Percentiles rank a stretch among this genome's conserved stretches.
Evolutionary conservation across 2,329 filamentous ascomycete species (phyloP).

Genomic region (Xenoacremonium recifei): DNA sequence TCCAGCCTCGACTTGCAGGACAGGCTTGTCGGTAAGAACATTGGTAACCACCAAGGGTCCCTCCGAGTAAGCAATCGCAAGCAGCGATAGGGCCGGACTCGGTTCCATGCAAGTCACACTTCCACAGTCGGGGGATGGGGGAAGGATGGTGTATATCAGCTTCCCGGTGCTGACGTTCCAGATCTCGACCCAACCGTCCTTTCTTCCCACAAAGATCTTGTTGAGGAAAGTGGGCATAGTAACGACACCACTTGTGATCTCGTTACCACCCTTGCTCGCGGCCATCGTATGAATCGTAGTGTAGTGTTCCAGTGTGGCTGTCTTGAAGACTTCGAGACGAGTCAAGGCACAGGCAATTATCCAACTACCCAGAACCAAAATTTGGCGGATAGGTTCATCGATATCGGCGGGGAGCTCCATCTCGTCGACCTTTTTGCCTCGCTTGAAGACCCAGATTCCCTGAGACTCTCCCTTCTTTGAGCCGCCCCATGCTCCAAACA

Average conservation of each 20-base stretch:
- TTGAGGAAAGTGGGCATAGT: constrained; percentile 95
- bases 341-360: constrained; percentile 76
- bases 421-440: constrained; percentile 80
- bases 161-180: constrained; percentile 96
- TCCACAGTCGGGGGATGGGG: constrained; percentile 69
- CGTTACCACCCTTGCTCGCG: constrained; percentile 56
- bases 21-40: constrained; percentile 70
- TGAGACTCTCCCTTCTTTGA: constrained; percentile 47
- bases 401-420: constrained; percentile 66
- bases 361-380: constrained; percentile 88
- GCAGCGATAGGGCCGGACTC: constrained; percentile 76
- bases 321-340: constrained; percentile 87
- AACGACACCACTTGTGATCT: constrained; percentile 75
- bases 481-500: constrained; percentile 89
- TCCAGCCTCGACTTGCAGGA: constrained; percentile 68
- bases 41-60: constrained; percentile 81
- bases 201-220: constrained; percentile 87
- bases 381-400: constrained; percentile 69
- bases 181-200: constrained; percentile 89
- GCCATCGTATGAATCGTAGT: constrained; percentile 71
- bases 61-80: constrained; percentile 83
- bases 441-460: constrained; percentile 88
- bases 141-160: constrained; percentile 84
- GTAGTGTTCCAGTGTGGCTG: constrained; percentile 80
- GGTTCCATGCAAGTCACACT: constrained; percentile 85